Percentiles rank a stretch among this genome's conserved stretches.
Evolutionary conservation across 164 flowering plant genomes (phyloP).

Genomic region (Chimonanthus praecox): DNA sequence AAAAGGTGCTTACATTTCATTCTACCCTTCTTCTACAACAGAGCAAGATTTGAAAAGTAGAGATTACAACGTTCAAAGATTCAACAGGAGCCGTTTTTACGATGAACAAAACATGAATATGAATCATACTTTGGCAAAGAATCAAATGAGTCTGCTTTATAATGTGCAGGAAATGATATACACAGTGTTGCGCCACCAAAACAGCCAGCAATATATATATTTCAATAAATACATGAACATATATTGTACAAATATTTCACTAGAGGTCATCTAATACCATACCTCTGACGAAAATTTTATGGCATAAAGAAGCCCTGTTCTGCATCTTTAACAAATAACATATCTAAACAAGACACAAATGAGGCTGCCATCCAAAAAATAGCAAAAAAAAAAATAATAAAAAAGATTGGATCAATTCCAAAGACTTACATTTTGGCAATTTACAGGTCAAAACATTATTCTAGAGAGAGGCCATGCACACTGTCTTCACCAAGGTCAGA

Average conservation of each 20-base stretch:
- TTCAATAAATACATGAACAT: slow-evolving; percentile 7
- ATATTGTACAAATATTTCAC: slow-evolving; percentile 27
- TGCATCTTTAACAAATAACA: slow-evolving; percentile 28
- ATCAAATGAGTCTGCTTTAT: no score
- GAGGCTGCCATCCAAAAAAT: slow-evolving; percentile 24
- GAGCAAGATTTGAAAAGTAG: no score
- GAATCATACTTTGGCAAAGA: no score
- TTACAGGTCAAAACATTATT: slow-evolving; percentile 30
- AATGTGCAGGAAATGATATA: not conserved
- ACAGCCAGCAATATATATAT: not conserved
- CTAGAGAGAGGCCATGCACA: slow-evolving; percentile 33
- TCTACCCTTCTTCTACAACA: no score
- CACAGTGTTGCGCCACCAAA: not conserved
- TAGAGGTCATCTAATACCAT: slow-evolving; percentile 31
- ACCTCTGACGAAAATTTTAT: slow-evolving; percentile 21
- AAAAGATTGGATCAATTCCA: slow-evolving; percentile 12
- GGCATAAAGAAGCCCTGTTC: slow-evolving; percentile 35
- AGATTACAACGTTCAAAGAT: no score
- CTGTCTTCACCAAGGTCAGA: slow-evolving; percentile 61
- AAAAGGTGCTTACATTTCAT: no score
- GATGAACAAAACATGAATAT: no score
- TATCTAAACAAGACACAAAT: slow-evolving; percentile 13
- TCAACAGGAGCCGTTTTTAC: no score
- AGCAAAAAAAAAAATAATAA: slow-evolving; percentile 5
- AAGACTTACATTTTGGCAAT: slow-evolving; percentile 22